A percentile compares a stretch with the other conserved stretches of the same genome.
Evolutionary conservation across 257 asterid genomes (phyloP).

Genomic region (Catharanthus roseus): DNA sequence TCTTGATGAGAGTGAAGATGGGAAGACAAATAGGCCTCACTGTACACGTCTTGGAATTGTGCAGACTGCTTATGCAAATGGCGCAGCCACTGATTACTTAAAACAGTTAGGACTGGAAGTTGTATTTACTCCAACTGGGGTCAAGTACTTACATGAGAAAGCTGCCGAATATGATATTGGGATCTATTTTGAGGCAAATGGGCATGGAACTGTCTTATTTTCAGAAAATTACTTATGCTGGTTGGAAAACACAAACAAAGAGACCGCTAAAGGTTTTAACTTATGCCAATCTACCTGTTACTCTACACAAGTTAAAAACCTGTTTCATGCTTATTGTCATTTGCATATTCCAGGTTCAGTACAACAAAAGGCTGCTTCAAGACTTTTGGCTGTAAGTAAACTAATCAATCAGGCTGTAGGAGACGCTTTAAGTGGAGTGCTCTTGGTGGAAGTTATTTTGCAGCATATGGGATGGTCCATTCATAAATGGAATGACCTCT

Average conservation of each 20-base stretch:
- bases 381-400: conserved; percentile 74
- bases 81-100: conserved; percentile 87
- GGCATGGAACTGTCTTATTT: conserved; percentile 94
- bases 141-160: conserved; percentile 81
- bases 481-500: conserved; percentile 72
- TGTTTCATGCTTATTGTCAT: conserved; percentile 1
- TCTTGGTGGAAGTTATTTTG: conserved; percentile 82
- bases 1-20: conserved; percentile 41
- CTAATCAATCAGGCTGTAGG: conserved; percentile 94
- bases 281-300: conserved; percentile 6
- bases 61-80: conserved; percentile 97
- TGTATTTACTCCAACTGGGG: conserved; percentile 86
- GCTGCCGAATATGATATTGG: conserved; percentile 91
- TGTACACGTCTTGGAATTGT: conserved; percentile 61
- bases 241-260: conserved; percentile 50
- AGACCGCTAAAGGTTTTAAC: conserved; percentile 54
- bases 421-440: conserved; percentile 79
- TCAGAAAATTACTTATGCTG: conserved; percentile 53
- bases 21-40: conserved; percentile 31
- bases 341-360: conserved; percentile 53
- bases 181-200: conserved; percentile 93
- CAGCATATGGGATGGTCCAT: conserved; percentile 73
- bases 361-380: conserved; percentile 65
- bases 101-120: conserved; percentile 71
- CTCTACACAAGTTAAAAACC: background rate